Evolutionary conservation across 306 rosid genomes (phyloP), one percentile per base, ranked within the genome.

Genomic region (Casuarina glauca): DNA sequence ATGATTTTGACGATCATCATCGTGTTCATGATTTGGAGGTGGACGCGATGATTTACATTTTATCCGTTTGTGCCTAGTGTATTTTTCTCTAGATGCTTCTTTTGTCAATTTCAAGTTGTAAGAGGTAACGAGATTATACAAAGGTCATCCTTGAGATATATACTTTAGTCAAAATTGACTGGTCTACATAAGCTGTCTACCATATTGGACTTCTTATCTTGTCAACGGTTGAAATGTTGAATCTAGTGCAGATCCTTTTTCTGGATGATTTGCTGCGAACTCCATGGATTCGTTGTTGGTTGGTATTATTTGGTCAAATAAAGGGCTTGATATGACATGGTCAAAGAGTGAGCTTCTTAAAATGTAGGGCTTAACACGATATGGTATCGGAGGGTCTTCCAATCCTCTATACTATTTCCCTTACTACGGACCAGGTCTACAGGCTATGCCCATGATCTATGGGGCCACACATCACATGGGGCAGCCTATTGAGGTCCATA

Each of bases 1-100:
- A 91, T 90, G 97, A 82, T 87, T 26, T 79, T 91, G 77, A 91
- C 97, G 4, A 64, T 90, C 26, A 38, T 88, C 80, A 70, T 91
- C 71, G 67, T 95, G 84, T 79, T 90, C 69, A 76, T 80, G 20
- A 84, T 92, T 80, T 82, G 88, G 83, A 83, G 81, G 78, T 85
- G 89, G 91, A 82, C 80, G 36, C 68, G 84, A 4, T 87, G 79
- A 84, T 71, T 39, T 54, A 43, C 50, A 26, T 17, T 35, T 41
- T 67, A 17, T 1, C 32, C 12, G 4, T 11, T 12, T n/a, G 1
- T 42, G 16, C 7, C 32, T 26, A n/a, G 5, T 67, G 48, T 26
- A 11, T 26, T 42, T 67, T 43, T 50, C 49, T 42, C 50, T 20
- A 8, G 19, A 1, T 67, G 35, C n/a, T 0, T 42, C n/a, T 67